A percentile compares a stretch with the other conserved stretches of the same genome.
Evolutionary conservation across 1,284 basidiomycete species (phyloP).

Genomic region (Marasmius sp.): DNA sequence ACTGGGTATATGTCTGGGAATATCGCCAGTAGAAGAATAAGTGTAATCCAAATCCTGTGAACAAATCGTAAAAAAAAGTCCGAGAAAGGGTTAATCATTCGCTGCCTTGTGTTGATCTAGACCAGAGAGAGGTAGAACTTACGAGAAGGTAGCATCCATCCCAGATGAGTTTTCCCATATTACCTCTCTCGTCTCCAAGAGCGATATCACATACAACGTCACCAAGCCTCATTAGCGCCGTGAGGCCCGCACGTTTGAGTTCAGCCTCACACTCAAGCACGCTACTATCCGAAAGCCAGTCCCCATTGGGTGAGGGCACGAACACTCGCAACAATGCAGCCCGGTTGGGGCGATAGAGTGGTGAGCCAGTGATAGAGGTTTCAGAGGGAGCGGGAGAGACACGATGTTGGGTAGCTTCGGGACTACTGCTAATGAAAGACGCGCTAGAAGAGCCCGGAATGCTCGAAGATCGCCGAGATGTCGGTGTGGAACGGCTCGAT

Average conservation of each 20-base stretch:
- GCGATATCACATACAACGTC: constrained; percentile 83
- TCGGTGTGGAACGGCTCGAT: constrained; percentile 10
- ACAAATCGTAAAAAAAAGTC: neutral
- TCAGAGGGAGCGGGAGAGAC: neutral
- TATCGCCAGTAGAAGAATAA: constrained; percentile 69
- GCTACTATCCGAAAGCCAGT: constrained; percentile 76
- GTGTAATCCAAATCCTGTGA: constrained; percentile 77
- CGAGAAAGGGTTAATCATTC: neutral
- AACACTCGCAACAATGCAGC: constrained; percentile 76
- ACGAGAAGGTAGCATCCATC: constrained; percentile 81
- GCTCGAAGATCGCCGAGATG: constrained; percentile 28
- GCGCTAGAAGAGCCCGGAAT: constrained; percentile 4
- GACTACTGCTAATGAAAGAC: neutral
- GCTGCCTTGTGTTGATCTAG: neutral
- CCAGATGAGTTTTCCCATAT: constrained; percentile 75
- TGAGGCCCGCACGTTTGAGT: constrained; percentile 61
- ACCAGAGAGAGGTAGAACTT: constrained; percentile 23
- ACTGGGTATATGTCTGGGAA: constrained; percentile 73
- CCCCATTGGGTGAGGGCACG: constrained; percentile 76
- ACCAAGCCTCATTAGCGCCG: constrained; percentile 59
- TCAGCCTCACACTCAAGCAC: constrained; percentile 78
- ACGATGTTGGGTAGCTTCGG: neutral
- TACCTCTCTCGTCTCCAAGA: constrained; percentile 72
- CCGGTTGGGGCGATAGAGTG: constrained; percentile 62
- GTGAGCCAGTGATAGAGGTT: constrained; percentile 40